Base-by-base conservation (phyloP, 2,329 filamentous ascomycete species). In the Byssoonygena ceratinophila region DNA sequence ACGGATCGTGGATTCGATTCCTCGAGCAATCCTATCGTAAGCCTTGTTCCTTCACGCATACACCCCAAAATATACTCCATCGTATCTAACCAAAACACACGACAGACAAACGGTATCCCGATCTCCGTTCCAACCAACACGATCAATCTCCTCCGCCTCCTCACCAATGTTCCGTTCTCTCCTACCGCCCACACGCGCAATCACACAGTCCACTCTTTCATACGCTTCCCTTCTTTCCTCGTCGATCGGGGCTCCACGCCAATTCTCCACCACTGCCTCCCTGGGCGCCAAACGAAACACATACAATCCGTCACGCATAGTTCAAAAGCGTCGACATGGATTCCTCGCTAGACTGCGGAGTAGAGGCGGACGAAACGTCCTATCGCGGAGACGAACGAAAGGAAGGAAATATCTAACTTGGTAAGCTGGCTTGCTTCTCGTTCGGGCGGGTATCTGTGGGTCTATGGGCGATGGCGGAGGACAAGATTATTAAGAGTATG, bases 241-340 rank as follows among this genome's bases (percentile, higher is more conserved):
- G 36, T 12, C 63, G 57, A 16, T 59, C 62, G 3, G 65, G 62
- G 68, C 51, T 51, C 56, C 59, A 45, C 68, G 70, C 23, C 58
- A 63, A 0, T 74, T 75, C 63, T 75, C 73, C 3, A 66, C 71
- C 14, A 69, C 71, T 49, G 66, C 71, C 5, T 62, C 65, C 2
- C 66, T 75, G 4, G 67, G 63, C 43, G 71, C 63, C 23, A 68
- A 67, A 46, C 72, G 80, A 57, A 67, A 75, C 53, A 83, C 80
- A 39, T 82, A 74, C 61, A 77, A 78, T 52, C 79, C 79, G 8
- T 80, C 75, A 47, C 76, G 81, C 57, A 62, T 74, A 41, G 76
- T 81, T 39, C 72, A 81, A 63, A 83, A 83, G 68, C 71, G 80
- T 57, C 72, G 80, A 59, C 77, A 80, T 66, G 80, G 80, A 1